Base-by-base conservation (phyloP, 2,329 filamentous ascomycete species). In the Atkinsonella texensis region DNA sequence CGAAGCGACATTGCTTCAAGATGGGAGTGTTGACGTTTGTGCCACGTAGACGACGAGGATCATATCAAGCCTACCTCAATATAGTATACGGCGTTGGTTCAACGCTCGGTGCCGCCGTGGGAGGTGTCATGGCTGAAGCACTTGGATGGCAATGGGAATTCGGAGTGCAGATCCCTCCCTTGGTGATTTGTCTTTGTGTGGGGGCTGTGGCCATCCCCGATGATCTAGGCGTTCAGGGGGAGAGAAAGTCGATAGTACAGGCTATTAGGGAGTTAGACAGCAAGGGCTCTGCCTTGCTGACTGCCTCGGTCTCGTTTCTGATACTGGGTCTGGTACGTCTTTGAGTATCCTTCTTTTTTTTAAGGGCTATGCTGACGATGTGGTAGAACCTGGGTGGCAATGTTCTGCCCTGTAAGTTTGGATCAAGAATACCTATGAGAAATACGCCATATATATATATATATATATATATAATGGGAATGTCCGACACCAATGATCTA, bases 121-220 rank as follows among this genome's bases (percentile, higher is more conserved):
- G 85, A 13, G 85, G 85, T 1, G 72, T 81, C 49, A 78, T 89
- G 60, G 83, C 83, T 23, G 84, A 89, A 60, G 72, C 70, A 35
- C 65, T 89, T 1, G 85, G 85, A 32, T 89, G 85, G 85, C 72
- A 85, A 42, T 85, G 82, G 81, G 83, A 84, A 52, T 88, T 84
- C 61, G 79, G 78, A 50, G 65, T 83, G 8, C 81, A 84, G 63
- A 68, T 83, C 3, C 74, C 77, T 2, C 68, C 71, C 0, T 59
- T 83, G 32, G 28, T 74, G 0, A 46, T 77, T 1, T 75, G 72
- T 54, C 64, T 78, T 44, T 56, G 63, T 9, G 61, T 78, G n/a
- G 69, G 74, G 1, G 61, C 62, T 46, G 51, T 74, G 8, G 70
- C 71, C 7, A 72, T 82, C 20, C 80, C 81, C 1, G 58, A 59